Percentiles rank a stretch among this genome's conserved stretches.
phyloP scores from a whole-genome alignment of 352 stramenopile species.

The Pythium scleroteichum region DNA sequence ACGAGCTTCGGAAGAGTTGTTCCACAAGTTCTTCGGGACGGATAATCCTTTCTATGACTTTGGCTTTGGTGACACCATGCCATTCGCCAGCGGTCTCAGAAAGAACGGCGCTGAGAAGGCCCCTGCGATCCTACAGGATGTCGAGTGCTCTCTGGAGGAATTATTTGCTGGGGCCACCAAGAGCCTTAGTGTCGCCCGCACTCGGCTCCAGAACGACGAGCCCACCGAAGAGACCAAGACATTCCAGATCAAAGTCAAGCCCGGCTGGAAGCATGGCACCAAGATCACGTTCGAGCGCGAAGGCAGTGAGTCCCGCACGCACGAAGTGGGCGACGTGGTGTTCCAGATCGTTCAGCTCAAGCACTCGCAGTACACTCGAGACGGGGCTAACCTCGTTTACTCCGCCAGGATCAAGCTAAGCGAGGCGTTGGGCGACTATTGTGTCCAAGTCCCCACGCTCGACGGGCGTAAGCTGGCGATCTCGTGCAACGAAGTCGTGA shows the following conservation, averaged over 20 bases:
- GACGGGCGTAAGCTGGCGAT: constrained; percentile 94
- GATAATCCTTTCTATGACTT: constrained; percentile 91
- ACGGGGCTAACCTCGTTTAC: constrained; percentile 92
- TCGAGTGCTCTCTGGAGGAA: constrained; percentile 90
- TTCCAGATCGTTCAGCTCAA: constrained; percentile 90
- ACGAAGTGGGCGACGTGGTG: constrained; percentile 93
- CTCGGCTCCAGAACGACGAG: constrained; percentile 72
- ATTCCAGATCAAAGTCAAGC: constrained; percentile 90
- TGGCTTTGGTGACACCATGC: constrained; percentile 85
- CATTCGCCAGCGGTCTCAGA: constrained; percentile 76
- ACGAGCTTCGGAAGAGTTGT: constrained; percentile 89
- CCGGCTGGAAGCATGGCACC: constrained; percentile 94
- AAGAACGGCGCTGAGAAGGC: constrained; percentile 81
- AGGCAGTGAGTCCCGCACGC: constrained; percentile 89
- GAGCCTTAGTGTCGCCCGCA: constrained; percentile 81
- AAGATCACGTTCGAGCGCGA: constrained; percentile 95
- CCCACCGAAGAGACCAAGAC: constrained; percentile 79
- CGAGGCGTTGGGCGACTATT: constrained; percentile 95
- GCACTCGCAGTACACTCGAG: constrained; percentile 87
- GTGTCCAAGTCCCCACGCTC: constrained; percentile 93
- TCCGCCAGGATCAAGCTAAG: constrained; percentile 94
- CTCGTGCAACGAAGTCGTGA: constrained; percentile 92
- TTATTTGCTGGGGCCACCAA: constrained; percentile 92
- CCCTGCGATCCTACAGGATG: constrained; percentile 60
- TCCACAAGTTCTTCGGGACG: constrained; percentile 92